Conservation (phyloP, 345 rosid genomes). For the Pistacia integerrima region DNA sequence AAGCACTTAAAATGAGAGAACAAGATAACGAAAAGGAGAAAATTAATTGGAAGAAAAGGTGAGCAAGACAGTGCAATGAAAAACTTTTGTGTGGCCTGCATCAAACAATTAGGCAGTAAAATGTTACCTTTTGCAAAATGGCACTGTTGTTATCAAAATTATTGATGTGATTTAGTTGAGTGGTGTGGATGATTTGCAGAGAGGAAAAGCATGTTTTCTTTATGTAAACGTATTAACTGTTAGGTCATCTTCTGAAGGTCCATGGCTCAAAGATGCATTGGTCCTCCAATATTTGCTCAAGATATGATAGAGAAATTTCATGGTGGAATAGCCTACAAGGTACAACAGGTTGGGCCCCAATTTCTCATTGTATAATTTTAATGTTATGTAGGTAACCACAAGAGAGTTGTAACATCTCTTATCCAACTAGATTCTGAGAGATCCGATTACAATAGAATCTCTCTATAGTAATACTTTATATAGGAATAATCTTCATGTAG, state of each 20-base stretch:
- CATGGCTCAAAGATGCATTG: constrained; percentile 10
- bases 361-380: neutral
- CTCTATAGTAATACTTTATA: too few relatives aligned
- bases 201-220: neutral
- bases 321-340: neutral
- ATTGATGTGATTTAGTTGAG: neutral
- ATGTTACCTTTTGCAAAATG: neutral
- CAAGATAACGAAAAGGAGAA: too few relatives aligned
- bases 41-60: neutral
- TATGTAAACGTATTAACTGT: neutral
- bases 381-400: neutral
- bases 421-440: too few relatives aligned
- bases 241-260: constrained; percentile 8
- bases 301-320: constrained; percentile 18
- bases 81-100: neutral
- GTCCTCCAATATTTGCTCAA: neutral
- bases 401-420: neutral
- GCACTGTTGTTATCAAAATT: neutral
- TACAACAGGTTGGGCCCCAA: neutral
- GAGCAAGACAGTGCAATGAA: neutral
- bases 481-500: too few relatives aligned
- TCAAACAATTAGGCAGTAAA: neutral
- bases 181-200: neutral
- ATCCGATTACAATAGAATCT: too few relatives aligned
- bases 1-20: neutral